These are phyloP conservation scores for Eucalyptus brandiana DNA, from an alignment of 345 rosid genomes.

Conservation along the genomic window DNA sequence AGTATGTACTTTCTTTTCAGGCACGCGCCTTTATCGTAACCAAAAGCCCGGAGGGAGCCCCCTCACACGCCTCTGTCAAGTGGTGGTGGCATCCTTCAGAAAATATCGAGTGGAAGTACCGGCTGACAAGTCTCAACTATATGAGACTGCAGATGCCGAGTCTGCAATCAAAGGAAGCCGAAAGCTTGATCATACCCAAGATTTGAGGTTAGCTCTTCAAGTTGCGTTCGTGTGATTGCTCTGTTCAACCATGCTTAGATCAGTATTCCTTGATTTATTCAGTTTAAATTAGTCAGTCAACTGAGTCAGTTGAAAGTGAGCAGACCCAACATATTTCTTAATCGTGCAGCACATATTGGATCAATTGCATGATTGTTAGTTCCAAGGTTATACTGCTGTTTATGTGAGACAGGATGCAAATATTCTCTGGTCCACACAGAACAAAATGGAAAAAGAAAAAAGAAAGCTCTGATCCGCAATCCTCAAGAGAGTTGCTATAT, in stretches of 20 bases:
- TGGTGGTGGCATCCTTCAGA: conserved; percentile 15
- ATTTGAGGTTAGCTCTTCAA: conserved; percentile 2
- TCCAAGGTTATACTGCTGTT: background rate
- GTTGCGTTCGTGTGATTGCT: background rate
- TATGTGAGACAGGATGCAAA: background rate
- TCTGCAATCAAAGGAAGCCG: conserved; percentile 28
- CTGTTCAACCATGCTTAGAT: background rate
- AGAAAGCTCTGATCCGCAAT: background rate
- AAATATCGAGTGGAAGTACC: conserved; percentile 16
- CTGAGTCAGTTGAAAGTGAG: background rate
- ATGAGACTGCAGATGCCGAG: conserved; percentile 17
- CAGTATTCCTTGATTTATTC: background rate
- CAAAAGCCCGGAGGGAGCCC: conserved; percentile 34
- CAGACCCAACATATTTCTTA: background rate
- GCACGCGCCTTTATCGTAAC: conserved; percentile 15
- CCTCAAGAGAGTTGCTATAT: too few species aligned
- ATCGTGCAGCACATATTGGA: background rate
- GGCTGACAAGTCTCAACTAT: conserved; percentile 13
- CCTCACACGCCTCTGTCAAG: conserved; percentile 14
- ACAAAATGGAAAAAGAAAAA: background rate
- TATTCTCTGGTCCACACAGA: background rate
- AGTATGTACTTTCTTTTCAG: conserved; percentile 15
- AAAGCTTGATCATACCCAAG: conserved; percentile 21
- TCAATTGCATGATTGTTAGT: background rate
- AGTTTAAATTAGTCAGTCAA: background rate